Evolutionary conservation across 228 moss, liverwort and hornwort genomes (phyloP).

Genomic region (Sphagnum fallax): DNA sequence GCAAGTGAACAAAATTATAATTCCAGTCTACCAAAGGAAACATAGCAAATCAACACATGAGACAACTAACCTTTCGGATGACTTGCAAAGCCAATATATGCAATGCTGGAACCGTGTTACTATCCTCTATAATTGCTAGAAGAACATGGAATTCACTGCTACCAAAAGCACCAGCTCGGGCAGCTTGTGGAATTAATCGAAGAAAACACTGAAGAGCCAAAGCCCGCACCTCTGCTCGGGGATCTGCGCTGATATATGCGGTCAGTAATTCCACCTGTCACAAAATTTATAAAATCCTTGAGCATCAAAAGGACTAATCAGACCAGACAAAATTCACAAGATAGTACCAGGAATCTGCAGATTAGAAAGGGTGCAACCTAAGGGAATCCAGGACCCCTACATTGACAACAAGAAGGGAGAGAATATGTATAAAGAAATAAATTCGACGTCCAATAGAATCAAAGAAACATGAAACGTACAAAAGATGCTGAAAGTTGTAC

Average conservation of each 20-base stretch:
- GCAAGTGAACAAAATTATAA: no score
- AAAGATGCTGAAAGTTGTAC: no score
- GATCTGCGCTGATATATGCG: slow-evolving; percentile 75
- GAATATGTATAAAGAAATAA: no score
- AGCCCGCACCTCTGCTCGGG: slow-evolving; percentile 78
- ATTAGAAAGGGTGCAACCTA: background rate
- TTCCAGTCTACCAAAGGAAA: no score
- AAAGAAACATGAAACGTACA: no score
- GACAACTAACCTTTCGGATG: slow-evolving; percentile 57
- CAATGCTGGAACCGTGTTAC: slow-evolving; percentile 40
- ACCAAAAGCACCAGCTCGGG: slow-evolving; percentile 30
- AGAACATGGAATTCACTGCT: slow-evolving; percentile 51
- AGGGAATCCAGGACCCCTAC: background rate
- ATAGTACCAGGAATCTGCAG: background rate
- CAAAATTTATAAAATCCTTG: slow-evolving; percentile 9
- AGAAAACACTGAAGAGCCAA: slow-evolving; percentile 71
- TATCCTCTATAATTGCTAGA: slow-evolving; percentile 58
- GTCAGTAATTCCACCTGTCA: slow-evolving; percentile 87
- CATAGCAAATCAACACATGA: no score
- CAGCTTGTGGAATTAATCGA: slow-evolving; percentile 52
- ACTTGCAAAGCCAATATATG: slow-evolving; percentile 70
- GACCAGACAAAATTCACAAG: background rate
- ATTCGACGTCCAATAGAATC: no score
- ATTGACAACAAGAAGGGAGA: background rate
- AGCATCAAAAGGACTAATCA: slow-evolving; percentile 12